Base-by-base conservation (phyloP, 352 stramenopile species). In the Pythium sp. region DNA sequence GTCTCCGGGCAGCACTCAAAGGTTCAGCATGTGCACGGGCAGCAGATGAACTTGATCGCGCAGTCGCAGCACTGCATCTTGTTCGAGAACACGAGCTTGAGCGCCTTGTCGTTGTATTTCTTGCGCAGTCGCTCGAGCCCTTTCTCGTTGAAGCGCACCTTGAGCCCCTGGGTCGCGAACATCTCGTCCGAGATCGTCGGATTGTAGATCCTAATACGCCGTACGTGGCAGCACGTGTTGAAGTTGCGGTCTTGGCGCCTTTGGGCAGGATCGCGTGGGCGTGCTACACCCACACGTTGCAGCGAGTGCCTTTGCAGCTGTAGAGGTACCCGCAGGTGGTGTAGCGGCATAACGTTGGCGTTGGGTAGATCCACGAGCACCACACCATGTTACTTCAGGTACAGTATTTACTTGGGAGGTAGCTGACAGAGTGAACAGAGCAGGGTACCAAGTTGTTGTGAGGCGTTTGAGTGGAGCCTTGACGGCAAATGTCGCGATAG, bases 1-100 rank as follows among this genome's bases (percentile, higher is more conserved):
- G 51, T 30, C 32, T 70, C 56, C 1, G 41, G 32, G 47, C 43
- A 70, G 56, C 55, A 65, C 47, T 58, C 18, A 9, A 5, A 56
- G 49, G 2, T 56, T 2, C 46, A 54, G 46, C 22, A 26, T n/a
- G 12, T 63, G 55, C 64, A 70, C 38, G 64, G 43, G n/a, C 56
- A 65, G 41, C 43, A 65, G 18, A 57, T 22, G 18, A 43, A 64
- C 57, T 65, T 65, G 56, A 41, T 49, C 9, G 58, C 47, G 8
- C 56, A 46, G 43, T 70, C 64, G 56, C 43, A 60, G 11, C 64
- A 65, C 64, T 70, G 8, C 3, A 14, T 36, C 43, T 57, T 18
- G 36, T 70, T 43, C n/a, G 20, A 32, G 24, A 70, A 65, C 57
- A 58, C 46, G 22, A 70, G 22, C 46, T 65, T 67, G 20, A 68